Base-by-base conservation (phyloP, 306 rosid species). In the Casuarina cunninghamiana region DNA sequence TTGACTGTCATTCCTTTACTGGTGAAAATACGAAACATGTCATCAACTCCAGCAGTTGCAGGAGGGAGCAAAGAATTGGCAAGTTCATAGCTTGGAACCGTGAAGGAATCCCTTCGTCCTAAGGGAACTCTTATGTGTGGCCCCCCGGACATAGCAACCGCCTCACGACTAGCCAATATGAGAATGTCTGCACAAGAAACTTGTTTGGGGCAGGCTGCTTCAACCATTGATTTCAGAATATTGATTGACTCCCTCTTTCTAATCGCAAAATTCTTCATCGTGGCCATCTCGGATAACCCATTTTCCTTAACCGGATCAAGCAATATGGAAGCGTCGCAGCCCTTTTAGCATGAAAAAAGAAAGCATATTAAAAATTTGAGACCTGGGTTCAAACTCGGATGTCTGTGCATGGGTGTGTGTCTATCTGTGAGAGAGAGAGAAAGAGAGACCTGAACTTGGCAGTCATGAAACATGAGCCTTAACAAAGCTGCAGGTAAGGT, bases 401-500 rank as follows among this genome's bases (percentile, higher is more conserved):
- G 26, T 38, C 2, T 38, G n/a, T 10, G 44, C 3, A 16, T 37
- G 45, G 11, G 44, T 35, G n/a, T 32, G 12, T 32, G 39, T 26
- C 32, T 26, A 26, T 1, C 32, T 26, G 32, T 26, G 15, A 43
- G 68, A 12, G 68, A 35, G 16, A 16, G 41, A 58, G 5, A 46
- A 50, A 46, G 68, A 58, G 26, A 71, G 62, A 69, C 86, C 78
- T 76, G 81, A 66, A 83, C 84, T 76, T 83, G 86, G 78, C 86
- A 83, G 44, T 83, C 86, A 71, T 79, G 83, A 75, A 83, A 83
- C 81, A 79, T 39, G 53, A 83, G 86, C 86, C 86, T 83, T 83
- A 79, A 72, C 37, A 79, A 72, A 79, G 86, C 83, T 7, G 84
- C 78, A 68, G 86, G 76, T 12, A 78, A 41, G 69, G 81, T 72